Evolutionary conservation across 139 green algal species (phyloP), one percentile per base, ranked within the genome.

Genomic region (Tetradesmus obliquus): DNA sequence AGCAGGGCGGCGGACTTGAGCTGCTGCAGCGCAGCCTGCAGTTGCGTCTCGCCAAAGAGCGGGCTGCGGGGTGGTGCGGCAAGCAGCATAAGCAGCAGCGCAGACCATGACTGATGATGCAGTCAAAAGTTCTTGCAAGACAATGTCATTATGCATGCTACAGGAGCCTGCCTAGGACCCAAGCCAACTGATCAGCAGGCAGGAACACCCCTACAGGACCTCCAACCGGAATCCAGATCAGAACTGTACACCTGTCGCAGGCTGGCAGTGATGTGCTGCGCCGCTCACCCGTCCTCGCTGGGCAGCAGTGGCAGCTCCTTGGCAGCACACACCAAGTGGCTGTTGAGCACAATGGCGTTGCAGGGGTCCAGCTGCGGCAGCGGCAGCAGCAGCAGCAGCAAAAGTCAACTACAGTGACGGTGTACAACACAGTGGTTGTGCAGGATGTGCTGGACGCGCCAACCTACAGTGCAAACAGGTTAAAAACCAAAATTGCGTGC

Each of bases 261-360:
- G 5, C 17, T 19, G 60, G 60, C 60, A 71, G 60, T 13, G 19
- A 13, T 71, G 60, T 71, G 9, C 10, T 15, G 9, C 15, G 60
- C 10, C n/a, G 66, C 66, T 76, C 66, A 76, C 66, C 87, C 91
- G 60, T 93, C 84, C 22, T 81, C 24, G 20, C 90, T 45, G 17
- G n/a, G 58, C 76, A 94, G 51, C 87, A 99, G 90, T 1, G 97
- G 97, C 71, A 94, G 69, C 95, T 99, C 97, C 13, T 86, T 58
- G 2, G 97, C 96, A 1, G 98, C 98, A 88, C 97, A 99, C 54
- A 93, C 79, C 15, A 98, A 5, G 94, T 99, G 98, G 90, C 96
- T 92, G 86, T 94, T 66, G 86, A 99, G 86, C 71, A 99, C 69
- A 19, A 93, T 84, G 7, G 83, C 24, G 89, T 99, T 99, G 83